phyloP scores from a whole-genome alignment of 257 asterid species.

The Primulina huaijiensis region DNA sequence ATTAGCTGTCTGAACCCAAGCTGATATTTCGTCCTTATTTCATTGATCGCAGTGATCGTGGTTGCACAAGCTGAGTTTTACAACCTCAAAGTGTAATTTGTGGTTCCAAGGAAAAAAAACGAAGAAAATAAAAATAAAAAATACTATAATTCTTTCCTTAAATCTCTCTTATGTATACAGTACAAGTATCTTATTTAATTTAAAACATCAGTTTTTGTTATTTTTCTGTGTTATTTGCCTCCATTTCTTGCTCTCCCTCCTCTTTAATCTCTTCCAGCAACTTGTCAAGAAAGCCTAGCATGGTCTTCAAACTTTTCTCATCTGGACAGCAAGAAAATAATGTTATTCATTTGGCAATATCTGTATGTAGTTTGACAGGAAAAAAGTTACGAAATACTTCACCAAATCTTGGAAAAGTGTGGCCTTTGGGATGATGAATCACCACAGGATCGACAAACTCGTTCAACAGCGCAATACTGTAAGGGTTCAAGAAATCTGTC shows the following conservation, averaged over 20 bases:
- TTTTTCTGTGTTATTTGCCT: slow-evolving; percentile 17
- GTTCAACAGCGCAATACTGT: slow-evolving; percentile 54
- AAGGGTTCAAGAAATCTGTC: slow-evolving; percentile 55
- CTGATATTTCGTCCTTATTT: neutral
- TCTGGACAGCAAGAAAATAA: slow-evolving; percentile 34
- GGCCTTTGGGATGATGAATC: slow-evolving; percentile 55
- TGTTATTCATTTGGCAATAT: neutral
- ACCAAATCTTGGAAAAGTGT: neutral
- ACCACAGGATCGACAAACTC: slow-evolving; percentile 69
- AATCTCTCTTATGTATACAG: neutral
- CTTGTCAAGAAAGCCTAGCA: slow-evolving; percentile 55
- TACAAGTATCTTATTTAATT: neutral
- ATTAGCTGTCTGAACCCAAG: neutral
- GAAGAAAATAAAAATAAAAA: neutral
- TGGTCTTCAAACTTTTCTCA: slow-evolving; percentile 44
- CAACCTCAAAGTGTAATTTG: neutral
- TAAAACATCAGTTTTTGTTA: neutral
- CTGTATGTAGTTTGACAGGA: neutral
- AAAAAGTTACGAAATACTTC: neutral
- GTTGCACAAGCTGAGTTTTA: neutral
- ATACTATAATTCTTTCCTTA: too few relatives aligned
- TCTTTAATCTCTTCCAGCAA: slow-evolving; percentile 39
- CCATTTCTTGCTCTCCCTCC: slow-evolving; percentile 25
- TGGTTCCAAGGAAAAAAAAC: neutral
- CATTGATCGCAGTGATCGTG: neutral